These are phyloP conservation scores for Naganishia albida DNA, from an alignment of 1,284 basidiomycete genomes.

Conservation along the genomic window DNA sequence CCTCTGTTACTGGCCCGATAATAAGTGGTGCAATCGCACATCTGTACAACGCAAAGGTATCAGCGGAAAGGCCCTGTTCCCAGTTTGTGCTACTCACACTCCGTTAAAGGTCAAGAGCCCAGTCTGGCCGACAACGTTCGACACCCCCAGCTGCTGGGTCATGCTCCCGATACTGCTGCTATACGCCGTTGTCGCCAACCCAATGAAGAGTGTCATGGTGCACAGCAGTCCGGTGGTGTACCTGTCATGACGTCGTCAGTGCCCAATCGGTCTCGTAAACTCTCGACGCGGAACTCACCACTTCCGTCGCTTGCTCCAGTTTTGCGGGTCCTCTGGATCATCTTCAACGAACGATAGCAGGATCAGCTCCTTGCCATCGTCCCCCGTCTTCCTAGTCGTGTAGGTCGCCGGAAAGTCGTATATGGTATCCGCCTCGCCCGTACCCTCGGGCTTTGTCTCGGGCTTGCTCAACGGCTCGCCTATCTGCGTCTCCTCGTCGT, in stretches of 20 bases:
- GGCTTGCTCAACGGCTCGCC: background rate
- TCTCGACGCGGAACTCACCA: background rate
- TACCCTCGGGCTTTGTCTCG: background rate
- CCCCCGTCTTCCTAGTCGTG: conserved; percentile 1
- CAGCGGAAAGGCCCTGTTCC: too few relatives aligned
- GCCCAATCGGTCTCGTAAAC: too few relatives aligned
- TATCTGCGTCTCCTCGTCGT: conserved; percentile 9
- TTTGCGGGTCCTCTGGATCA: conserved; percentile 11
- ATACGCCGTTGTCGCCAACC: conserved; percentile 16
- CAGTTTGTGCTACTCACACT: background rate
- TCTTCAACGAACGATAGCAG: conserved; percentile 14
- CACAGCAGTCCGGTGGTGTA: conserved; percentile 17
- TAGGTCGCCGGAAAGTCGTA: conserved; percentile 19
- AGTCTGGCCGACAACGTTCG: conserved; percentile 4
- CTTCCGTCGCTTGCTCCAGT: conserved; percentile 7
- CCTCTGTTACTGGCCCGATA: conserved; percentile 18
- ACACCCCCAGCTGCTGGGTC: conserved; percentile 17
- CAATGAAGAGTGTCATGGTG: conserved; percentile 21
- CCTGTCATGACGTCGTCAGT: background rate
- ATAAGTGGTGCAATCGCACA: conserved; percentile 20
- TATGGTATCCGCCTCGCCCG: background rate
- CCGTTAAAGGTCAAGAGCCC: conserved; percentile 20
- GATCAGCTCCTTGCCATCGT: conserved; percentile 14
- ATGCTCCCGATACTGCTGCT: conserved; percentile 23
- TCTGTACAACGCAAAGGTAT: background rate